Evolutionary conservation across 495 filamentous ascomycete genomes (phyloP).

Genomic region (Penicillium salamii): DNA sequence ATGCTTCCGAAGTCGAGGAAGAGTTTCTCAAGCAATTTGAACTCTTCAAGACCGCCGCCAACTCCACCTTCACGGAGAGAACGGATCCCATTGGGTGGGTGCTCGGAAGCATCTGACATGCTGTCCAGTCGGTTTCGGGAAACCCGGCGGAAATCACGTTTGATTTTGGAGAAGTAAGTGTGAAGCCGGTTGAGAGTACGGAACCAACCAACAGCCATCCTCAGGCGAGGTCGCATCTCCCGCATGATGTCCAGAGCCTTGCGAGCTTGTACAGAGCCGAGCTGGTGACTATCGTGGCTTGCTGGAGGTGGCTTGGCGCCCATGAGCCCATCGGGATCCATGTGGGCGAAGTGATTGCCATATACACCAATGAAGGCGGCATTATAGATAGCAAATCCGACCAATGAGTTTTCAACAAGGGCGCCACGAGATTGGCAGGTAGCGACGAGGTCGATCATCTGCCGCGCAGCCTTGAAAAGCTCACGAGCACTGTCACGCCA

Average conservation of each 20-base stretch:
- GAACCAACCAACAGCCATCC: conserved; percentile 71
- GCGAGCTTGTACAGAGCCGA: conserved; percentile 39
- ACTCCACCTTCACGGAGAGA: conserved; percentile 49
- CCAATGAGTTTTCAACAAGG: conserved; percentile 75
- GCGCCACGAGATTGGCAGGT: conserved; percentile 68
- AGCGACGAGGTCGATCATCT: conserved; percentile 72
- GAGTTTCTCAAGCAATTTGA: conserved; percentile 57
- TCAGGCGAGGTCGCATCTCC: conserved; percentile 63
- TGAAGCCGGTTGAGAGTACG: conserved; percentile 65
- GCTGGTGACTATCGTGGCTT: conserved; percentile 29
- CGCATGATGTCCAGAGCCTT: conserved; percentile 53
- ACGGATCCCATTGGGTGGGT: conserved; percentile 38
- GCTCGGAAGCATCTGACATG: conserved; percentile 34
- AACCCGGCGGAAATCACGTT: conserved; percentile 54
- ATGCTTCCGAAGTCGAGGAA: conserved; percentile 56
- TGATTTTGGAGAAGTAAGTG: conserved; percentile 62
- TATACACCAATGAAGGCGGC: conserved; percentile 73
- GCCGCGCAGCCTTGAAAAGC: conserved; percentile 68
- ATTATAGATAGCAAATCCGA: conserved; percentile 79
- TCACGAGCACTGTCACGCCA: conserved; percentile 74
- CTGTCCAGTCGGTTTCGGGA: conserved; percentile 41
- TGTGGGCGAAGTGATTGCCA: conserved; percentile 69
- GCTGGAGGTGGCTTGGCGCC: conserved; percentile 19
- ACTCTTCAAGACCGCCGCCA: conserved; percentile 71
- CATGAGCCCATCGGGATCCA: conserved; percentile 69